Evolutionary conservation across 192 early-diverging fungal genomes (phyloP).

Genomic region (Paraglomus brasilianum): DNA sequence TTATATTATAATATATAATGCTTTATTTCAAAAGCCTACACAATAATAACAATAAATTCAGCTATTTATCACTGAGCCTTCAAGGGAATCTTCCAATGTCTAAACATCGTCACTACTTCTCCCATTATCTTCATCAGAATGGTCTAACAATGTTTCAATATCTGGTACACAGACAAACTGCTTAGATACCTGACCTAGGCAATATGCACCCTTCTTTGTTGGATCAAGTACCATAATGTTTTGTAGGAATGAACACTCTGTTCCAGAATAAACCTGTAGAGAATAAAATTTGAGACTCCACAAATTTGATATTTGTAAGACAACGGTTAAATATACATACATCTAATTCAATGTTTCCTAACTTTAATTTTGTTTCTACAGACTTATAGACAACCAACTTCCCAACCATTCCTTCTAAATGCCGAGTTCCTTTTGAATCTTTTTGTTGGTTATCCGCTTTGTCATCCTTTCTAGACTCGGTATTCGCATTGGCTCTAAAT

Average conservation of each 20-base stretch:
- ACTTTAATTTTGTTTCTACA: slow-evolving; percentile 62
- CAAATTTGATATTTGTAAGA: too few relatives aligned
- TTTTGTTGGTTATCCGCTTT: slow-evolving; percentile 28
- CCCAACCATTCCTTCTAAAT: slow-evolving; percentile 58
- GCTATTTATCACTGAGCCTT: too few relatives aligned
- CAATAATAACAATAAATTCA: too few relatives aligned
- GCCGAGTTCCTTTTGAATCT: slow-evolving; percentile 21
- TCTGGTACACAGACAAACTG: slow-evolving; percentile 62
- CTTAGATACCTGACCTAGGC: slow-evolving; percentile 58
- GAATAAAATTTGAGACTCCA: too few relatives aligned
- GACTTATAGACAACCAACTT: slow-evolving; percentile 61
- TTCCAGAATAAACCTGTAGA: slow-evolving; percentile 30
- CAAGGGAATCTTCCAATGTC: too few relatives aligned
- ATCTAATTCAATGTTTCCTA: slow-evolving; percentile 63
- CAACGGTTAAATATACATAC: slow-evolving; percentile 33
- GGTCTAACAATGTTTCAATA: slow-evolving; percentile 47
- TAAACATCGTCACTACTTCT: too few relatives aligned
- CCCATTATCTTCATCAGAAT: slow-evolving; percentile 27
- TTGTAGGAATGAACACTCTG: slow-evolving; percentile 57
- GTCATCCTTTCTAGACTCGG: slow-evolving; percentile 26
- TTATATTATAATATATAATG: too few relatives aligned
- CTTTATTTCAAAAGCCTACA: too few relatives aligned
- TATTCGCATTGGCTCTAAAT: not conserved
- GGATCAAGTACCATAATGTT: slow-evolving; percentile 60
- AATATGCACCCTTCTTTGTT: slow-evolving; percentile 48